Evolutionary conservation across 306 rosid genomes (phyloP).

Genomic region (Malus sylvestris): DNA sequence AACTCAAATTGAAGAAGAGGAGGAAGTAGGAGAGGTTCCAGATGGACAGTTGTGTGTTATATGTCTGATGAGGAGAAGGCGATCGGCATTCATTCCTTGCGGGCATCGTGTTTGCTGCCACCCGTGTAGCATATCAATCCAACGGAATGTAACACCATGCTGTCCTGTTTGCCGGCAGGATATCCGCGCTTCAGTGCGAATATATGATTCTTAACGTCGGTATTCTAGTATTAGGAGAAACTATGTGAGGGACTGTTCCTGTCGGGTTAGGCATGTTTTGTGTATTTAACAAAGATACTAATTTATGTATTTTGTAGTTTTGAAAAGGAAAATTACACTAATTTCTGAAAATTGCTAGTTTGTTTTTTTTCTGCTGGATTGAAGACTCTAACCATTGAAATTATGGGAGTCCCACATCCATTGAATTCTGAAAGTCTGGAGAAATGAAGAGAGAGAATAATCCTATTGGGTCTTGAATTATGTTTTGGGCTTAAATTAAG

Average conservation of each 20-base stretch:
- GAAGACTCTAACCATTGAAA: too few relatives aligned
- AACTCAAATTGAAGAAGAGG: slow-evolving; percentile 16
- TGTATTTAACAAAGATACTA: too few relatives aligned
- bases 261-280: too few relatives aligned
- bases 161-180: slow-evolving; percentile 91
- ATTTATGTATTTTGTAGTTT: too few relatives aligned
- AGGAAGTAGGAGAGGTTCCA: slow-evolving; percentile 52
- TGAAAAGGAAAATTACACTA: too few relatives aligned
- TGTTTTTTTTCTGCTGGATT: too few relatives aligned
- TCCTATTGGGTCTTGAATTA: too few relatives aligned
- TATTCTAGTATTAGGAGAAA: neutral
- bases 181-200: slow-evolving; percentile 58
- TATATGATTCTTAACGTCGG: slow-evolving; percentile 45
- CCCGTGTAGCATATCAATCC: slow-evolving; percentile 61
- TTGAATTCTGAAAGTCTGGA: too few relatives aligned
- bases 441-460: too few relatives aligned
- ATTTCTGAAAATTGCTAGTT: too few relatives aligned
- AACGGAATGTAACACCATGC: slow-evolving; percentile 53
- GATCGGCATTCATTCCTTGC: slow-evolving; percentile 77
- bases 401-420: too few relatives aligned
- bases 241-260: neutral
- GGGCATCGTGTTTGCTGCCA: slow-evolving; percentile 94
- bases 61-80: slow-evolving; percentile 81
- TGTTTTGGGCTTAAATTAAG: too few relatives aligned
- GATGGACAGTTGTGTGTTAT: slow-evolving; percentile 77